Conservation (phyloP, 164 flowering plant genomes). For the Macadamia integrifolia region DNA sequence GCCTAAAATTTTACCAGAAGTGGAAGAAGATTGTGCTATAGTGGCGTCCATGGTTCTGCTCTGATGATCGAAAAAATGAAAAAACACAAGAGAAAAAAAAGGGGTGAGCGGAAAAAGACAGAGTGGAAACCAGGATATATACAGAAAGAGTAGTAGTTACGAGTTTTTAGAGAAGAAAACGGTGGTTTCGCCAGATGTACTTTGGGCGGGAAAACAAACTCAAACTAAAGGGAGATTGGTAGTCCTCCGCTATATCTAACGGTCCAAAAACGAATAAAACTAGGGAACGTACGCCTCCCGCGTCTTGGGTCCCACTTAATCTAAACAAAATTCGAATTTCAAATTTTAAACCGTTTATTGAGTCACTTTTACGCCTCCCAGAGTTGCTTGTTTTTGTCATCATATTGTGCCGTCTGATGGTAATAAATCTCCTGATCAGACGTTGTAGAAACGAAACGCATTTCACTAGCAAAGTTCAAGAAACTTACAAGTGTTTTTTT, state of each 20-base stretch:
- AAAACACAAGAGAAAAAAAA: neutral
- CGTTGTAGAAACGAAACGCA: too few species aligned
- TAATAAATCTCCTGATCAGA: too few species aligned
- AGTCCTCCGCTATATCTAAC: neutral
- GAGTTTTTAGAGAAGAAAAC: neutral
- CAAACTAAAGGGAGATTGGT: conserved; percentile 2
- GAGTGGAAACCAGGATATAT: neutral
- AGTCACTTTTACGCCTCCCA: too few species aligned
- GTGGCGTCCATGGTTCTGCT: conserved; percentile 28
- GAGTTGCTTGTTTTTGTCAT: too few species aligned
- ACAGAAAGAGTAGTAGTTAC: neutral
- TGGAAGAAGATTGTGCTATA: conserved; percentile 31
- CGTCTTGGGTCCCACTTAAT: conserved; percentile 22
- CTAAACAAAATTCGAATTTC: conserved; percentile 18
- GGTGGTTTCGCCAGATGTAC: neutral
- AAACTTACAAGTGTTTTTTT: too few species aligned
- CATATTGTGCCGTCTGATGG: too few species aligned
- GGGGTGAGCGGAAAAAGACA: neutral
- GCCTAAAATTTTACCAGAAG: conserved; percentile 17
- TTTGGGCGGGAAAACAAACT: conserved; percentile 18
- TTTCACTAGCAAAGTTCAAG: too few species aligned
- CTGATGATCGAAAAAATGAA: neutral
- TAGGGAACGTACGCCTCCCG: conserved; percentile 10
- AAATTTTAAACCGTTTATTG: conserved; percentile 21
- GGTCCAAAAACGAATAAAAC: conserved; percentile 9